Evolutionary conservation across 805 yeast species (phyloP), one percentile per base, ranked within the genome.

Genomic region (Wickerhamomyces ciferrii): DNA sequence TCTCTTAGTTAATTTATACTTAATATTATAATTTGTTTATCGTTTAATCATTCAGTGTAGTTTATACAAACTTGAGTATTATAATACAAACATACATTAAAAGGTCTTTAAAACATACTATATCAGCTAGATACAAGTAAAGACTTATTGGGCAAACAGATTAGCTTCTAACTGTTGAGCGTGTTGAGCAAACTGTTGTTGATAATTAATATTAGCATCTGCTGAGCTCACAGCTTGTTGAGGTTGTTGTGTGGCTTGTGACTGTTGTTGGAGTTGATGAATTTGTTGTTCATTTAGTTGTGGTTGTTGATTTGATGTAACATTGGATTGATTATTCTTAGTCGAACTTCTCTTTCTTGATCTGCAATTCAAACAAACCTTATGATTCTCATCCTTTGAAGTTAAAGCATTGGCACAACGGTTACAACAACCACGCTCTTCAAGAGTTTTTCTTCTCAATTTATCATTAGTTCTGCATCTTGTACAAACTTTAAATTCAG

Each of bases 381-480:
- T 82, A 38, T 72, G 74, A 25, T 73, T 77, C 32, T 66, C 63
- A 52, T 76, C 83, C 3, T 60, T 68, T 1, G 69, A 67, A n/a
- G 59, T 63, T 48, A 81, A 60, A 0, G 70, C 65, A 47, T 68
- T 67, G 5, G 84, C 81, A 62, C 87, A 83, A 44, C 87, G 69
- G 56, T 79, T 81, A 56, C 87, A 83, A 44, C 75, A 72, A 14
- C 86, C 85, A 54, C 70, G 62, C 48, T 71, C 72, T 55, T 81
- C 87, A 48, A 82, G 62, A 43, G 73, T 73, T 29, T 76, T 68
- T 48, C 87, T 62, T 51, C 87, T 68, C 41, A 75, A 63, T 56
- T 76, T 79, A 57, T 81, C 87, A 53, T 78, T 80, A 41, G 71
- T 76, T 48, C 87, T 68, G 59, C 88, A 83, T 51, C 86, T 66